These are phyloP conservation scores for Dothiorella sarmentorum DNA, from an alignment of 2,329 filamentous ascomycete species.

Conservation along the genomic window DNA sequence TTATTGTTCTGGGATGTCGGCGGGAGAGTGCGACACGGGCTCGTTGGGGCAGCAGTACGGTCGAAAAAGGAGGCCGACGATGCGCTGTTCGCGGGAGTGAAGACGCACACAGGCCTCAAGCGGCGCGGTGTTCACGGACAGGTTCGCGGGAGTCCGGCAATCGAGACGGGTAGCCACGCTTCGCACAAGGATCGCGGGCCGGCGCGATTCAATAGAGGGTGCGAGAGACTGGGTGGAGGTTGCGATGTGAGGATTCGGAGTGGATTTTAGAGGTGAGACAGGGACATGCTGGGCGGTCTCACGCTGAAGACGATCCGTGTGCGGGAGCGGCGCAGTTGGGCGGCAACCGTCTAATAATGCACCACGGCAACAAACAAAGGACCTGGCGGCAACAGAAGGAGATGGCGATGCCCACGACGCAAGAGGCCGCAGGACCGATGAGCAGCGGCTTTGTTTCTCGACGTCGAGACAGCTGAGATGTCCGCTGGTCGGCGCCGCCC, in stretches of 20 bases:
- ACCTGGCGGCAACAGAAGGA: neutral
- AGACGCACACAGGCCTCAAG: neutral
- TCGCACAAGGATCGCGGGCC: constrained; percentile 15
- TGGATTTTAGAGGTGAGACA: constrained; percentile 15
- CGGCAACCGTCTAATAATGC: neutral
- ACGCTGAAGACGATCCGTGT: neutral
- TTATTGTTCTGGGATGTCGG: neutral
- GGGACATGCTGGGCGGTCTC: constrained; percentile 13
- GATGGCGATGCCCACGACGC: neutral
- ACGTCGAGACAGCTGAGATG: constrained; percentile 15
- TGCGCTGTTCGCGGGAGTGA: neutral
- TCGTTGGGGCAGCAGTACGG: neutral
- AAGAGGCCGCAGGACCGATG: constrained; percentile 2
- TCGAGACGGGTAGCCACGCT: neutral
- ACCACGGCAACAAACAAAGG: neutral
- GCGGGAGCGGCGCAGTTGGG: neutral
- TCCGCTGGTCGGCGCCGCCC: neutral
- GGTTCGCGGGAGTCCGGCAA: neutral
- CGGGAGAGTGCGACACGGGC: neutral
- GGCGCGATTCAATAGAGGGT: constrained; percentile 14
- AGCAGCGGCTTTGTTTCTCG: constrained; percentile 13
- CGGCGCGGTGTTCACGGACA: neutral
- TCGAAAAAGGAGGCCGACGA: constrained; percentile 6
- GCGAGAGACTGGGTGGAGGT: constrained; percentile 1
- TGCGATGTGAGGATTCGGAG: constrained; percentile 7